phyloP scores from a whole-genome alignment of 1,284 basidiomycete genomes.

The Heterobasidion irregulare region DNA sequence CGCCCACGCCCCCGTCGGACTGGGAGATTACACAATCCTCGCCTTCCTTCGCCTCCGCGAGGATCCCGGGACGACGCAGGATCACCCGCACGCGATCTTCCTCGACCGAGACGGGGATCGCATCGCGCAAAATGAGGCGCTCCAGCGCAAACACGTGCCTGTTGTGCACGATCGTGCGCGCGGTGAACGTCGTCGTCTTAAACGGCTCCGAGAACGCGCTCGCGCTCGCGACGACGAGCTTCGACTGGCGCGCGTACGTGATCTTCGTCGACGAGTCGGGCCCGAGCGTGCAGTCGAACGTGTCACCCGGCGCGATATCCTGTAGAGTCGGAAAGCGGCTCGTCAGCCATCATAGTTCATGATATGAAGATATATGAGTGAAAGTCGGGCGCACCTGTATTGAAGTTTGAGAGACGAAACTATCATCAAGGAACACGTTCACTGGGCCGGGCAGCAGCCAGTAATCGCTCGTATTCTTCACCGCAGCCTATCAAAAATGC shows the following conservation, averaged over 20 bases:
- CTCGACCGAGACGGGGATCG: slow-evolving; percentile 31
- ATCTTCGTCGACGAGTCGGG: slow-evolving; percentile 39
- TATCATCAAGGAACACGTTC: slow-evolving; percentile 41
- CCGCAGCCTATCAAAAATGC: slow-evolving; percentile 12
- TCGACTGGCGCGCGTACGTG: slow-evolving; percentile 33
- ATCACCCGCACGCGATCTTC: slow-evolving; percentile 34
- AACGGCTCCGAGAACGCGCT: slow-evolving; percentile 36
- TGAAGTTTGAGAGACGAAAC: slow-evolving; percentile 37
- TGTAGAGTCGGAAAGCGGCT: not conserved
- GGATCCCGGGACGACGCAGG: slow-evolving; percentile 36
- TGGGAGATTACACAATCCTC: slow-evolving; percentile 25
- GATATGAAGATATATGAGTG: slow-evolving; percentile 9
- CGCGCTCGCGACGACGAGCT: slow-evolving; percentile 22
- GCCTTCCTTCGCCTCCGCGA: slow-evolving; percentile 33
- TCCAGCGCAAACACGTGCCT: slow-evolving; percentile 34
- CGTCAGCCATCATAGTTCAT: not conserved
- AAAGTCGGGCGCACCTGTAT: slow-evolving; percentile 26
- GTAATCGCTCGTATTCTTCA: slow-evolving; percentile 46
- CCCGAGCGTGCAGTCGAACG: slow-evolving; percentile 48
- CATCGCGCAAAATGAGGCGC: slow-evolving; percentile 38
- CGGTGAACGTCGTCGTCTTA: slow-evolving; percentile 34
- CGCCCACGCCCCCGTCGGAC: not conserved
- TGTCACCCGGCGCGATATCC: slow-evolving; percentile 28
- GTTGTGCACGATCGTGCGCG: slow-evolving; percentile 37
- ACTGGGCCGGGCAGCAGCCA: slow-evolving; percentile 42